These are phyloP conservation scores for Phytopythium litorale DNA, from an alignment of 352 stramenopile genomes.

Conservation along the genomic window DNA sequence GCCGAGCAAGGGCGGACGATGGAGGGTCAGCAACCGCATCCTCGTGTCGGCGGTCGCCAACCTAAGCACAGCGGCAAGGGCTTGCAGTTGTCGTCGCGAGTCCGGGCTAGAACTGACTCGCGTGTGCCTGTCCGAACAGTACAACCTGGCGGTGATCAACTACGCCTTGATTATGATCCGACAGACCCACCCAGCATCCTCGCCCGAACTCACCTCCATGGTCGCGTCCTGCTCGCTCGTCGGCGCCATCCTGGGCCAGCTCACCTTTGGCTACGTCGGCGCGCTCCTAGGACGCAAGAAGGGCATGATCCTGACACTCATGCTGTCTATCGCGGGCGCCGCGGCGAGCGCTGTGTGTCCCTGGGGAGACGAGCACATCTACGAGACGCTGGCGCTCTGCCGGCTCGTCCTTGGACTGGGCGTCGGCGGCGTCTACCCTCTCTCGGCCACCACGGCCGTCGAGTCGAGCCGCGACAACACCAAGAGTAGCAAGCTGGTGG, in stretches of 20 bases:
- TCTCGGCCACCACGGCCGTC: conserved; percentile 68
- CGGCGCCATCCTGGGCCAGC: conserved; percentile 73
- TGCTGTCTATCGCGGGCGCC: conserved; percentile 64
- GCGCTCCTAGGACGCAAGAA: conserved; percentile 59
- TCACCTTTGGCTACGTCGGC: conserved; percentile 80
- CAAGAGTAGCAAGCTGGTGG: conserved; percentile 64
- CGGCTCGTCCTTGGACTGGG: conserved; percentile 74
- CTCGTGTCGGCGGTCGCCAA: conserved; percentile 77
- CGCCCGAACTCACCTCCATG: conserved; percentile 48
- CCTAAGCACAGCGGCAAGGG: conserved; percentile 68
- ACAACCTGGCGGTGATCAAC: conserved; percentile 80
- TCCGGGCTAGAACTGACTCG: conserved; percentile 1
- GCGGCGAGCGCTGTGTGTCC: conserved; percentile 51
- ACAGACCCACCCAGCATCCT: conserved; percentile 46
- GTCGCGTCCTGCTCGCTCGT: conserved; percentile 71
- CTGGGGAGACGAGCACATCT: conserved; percentile 51
- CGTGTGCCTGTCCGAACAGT: conserved; percentile 22
- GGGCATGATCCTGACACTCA: conserved; percentile 73
- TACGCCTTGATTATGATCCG: conserved; percentile 59
- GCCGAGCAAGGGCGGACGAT: not conserved
- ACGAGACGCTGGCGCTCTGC: conserved; percentile 58
- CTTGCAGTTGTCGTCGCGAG: not conserved
- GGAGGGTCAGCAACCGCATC: conserved; percentile 35
- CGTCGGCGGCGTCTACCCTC: conserved; percentile 77
- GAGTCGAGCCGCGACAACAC: conserved; percentile 42